Conservation (phyloP, 208 protist species). For the Naegleria lovaniensis region DNA sequence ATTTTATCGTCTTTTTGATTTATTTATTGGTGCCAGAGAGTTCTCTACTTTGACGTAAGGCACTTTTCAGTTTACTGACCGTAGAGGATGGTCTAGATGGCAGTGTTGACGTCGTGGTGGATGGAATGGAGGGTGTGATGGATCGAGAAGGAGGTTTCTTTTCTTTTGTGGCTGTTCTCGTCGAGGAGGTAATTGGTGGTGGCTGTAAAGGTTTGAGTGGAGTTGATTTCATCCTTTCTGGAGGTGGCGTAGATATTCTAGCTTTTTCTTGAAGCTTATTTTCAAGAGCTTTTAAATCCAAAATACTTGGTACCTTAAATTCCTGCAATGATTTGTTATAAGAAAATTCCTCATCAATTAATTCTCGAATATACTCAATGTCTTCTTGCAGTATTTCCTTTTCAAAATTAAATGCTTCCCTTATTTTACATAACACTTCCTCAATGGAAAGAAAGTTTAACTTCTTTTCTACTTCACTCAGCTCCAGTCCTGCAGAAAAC, state of each 20-base stretch:
- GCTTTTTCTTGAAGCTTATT: not conserved
- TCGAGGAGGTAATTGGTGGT: not conserved
- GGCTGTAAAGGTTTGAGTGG: not conserved
- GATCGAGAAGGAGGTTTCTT: not conserved
- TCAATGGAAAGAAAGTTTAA: constrained; percentile 14
- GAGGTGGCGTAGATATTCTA: not conserved
- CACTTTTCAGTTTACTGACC: not conserved
- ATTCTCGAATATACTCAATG: not conserved
- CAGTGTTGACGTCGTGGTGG: not conserved
- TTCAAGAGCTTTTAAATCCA: not conserved
- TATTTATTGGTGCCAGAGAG: not conserved
- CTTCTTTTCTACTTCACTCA: not conserved
- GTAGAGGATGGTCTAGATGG: not conserved
- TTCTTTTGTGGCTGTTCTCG: not conserved
- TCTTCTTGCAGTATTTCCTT: not conserved
- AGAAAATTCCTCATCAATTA: not conserved
- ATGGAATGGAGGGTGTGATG: not conserved
- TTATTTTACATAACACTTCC: not conserved
- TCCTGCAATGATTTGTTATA: not conserved
- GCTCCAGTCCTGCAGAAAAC: not conserved
- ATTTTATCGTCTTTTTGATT: not conserved
- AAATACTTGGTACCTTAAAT: not conserved
- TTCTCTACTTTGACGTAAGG: not conserved
- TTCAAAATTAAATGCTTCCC: not conserved
- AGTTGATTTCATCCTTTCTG: not conserved